These are phyloP conservation scores for Pseudocercospora ulei DNA, from an alignment of 2,329 filamentous ascomycete species.

Conservation along the genomic window DNA sequence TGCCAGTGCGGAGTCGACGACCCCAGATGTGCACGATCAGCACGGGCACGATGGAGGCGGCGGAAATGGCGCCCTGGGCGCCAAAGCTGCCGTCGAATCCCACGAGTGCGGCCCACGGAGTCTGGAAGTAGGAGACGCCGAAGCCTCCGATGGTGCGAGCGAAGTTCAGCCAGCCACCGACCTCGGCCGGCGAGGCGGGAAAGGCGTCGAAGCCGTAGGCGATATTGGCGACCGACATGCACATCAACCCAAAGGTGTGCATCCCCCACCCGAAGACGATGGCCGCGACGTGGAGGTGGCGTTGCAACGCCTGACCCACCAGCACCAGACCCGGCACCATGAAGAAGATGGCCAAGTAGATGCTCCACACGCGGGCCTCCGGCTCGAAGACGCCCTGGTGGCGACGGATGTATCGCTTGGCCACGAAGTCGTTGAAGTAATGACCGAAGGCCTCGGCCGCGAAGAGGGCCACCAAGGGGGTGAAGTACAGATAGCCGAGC, in stretches of 20 bases:
- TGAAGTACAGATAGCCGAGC: constrained; percentile 2
- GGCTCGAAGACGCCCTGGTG: not conserved
- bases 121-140: constrained; percentile 11
- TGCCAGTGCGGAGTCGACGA: no score
- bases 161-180: constrained; percentile 9
- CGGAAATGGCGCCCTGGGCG: constrained; percentile 12
- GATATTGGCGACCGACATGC: constrained; percentile 1
- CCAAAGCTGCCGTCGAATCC: constrained; percentile 10
- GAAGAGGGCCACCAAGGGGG: constrained; percentile 2
- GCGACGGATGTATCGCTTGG: not conserved
- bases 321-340: constrained; percentile 10
- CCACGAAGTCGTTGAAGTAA: constrained; percentile 3
- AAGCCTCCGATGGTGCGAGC: constrained; percentile 11
- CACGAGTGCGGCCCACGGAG: not conserved
- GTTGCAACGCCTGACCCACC: constrained; percentile 11
- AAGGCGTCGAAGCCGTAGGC: constrained; percentile 10
- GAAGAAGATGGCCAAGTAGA: constrained; percentile 18
- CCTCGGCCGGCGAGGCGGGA: constrained; percentile 5
- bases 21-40: constrained; percentile 36
- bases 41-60: not conserved
- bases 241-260: constrained; percentile 9
- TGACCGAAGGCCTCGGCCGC: constrained; percentile 1
- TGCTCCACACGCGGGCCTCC: constrained; percentile 10
- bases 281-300: constrained; percentile 1
- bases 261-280: constrained; percentile 14